Base-by-base conservation (phyloP, 768 basidiomycete species). In the Suillus alpinus region DNA sequence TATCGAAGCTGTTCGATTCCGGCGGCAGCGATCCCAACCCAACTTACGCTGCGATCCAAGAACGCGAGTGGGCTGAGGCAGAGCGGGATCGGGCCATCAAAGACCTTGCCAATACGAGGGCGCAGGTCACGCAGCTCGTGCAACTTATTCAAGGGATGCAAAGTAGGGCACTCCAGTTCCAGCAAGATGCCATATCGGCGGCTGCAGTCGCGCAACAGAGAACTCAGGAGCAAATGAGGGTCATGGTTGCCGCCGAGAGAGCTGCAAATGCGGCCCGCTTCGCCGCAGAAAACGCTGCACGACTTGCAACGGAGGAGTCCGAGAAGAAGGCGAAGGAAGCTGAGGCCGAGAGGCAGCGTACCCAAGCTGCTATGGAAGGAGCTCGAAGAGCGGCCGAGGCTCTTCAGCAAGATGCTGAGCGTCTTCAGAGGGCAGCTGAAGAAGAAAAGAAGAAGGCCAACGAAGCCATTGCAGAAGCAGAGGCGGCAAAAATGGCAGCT, bases 371-470 rank as follows among this genome's bases (percentile, higher is more conserved):
- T 31, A 18, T 59, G 8, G 41, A 18, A 26, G 16, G 5, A 16
- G 32, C 34, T 44, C 39, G n/a, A 36, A 49, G 34, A n/a, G 46
- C 37, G 8, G 47, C 32, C 13, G 59, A 40, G 4, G 36, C 14
- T 40, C 41, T 12, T 40, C 47, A 44, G 26, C 31, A n/a, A 40
- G 47, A 60, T 9, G 58, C 52, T 6, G 46, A 56, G n/a, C 41
- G 41, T 29, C 36, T 50, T 14, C 51, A 55, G 46, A 43, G 40
- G n/a, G 40, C 23, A 6, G 53, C 53, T 9, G 52, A 37, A 20
- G 62, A 63, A 40, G 62, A 63, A 26, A 60, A 40, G 26, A 26
- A 57, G 32, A 53, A 36, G 13, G 47, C 62, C 6, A 37, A 40
- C 12, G 36, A 18, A 26, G 62, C 58, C 39, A 20, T 56, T 26